Percentiles rank a stretch among this genome's conserved stretches.
Conservation (phyloP, 306 rosid genomes). For the Cajanus cajan region DNA sequence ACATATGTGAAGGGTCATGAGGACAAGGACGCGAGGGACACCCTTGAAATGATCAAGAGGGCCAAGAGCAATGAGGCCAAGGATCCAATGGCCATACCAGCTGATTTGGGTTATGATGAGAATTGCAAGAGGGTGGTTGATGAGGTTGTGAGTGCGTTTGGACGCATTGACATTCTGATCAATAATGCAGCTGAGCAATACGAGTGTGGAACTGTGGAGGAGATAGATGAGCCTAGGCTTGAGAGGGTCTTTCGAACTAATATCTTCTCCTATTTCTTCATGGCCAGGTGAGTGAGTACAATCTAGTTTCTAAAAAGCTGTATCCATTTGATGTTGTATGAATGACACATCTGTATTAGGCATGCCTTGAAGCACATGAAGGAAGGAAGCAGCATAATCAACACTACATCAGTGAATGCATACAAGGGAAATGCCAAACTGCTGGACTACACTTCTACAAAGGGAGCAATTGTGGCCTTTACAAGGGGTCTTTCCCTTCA, state of each 20-base stretch:
- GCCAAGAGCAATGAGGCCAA: constrained; percentile 49
- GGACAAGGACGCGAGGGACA: constrained; percentile 73
- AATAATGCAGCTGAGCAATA: constrained; percentile 89
- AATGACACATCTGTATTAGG: constrained; percentile 30
- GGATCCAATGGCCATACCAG: constrained; percentile 68
- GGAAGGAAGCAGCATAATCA: constrained; percentile 72
- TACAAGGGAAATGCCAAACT: constrained; percentile 57
- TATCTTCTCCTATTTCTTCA: constrained; percentile 69
- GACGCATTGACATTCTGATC: constrained; percentile 62
- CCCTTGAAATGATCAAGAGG: constrained; percentile 45
- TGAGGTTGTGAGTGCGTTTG: constrained; percentile 55
- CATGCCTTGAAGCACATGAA: constrained; percentile 84
- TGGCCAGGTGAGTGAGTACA: constrained; percentile 38
- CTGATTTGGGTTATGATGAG: constrained; percentile 73
- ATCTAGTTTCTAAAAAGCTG: too few species aligned
- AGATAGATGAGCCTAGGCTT: constrained; percentile 72
- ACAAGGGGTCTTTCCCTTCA: constrained; percentile 72
- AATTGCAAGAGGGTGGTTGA: constrained; percentile 70
- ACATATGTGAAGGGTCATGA: constrained; percentile 70
- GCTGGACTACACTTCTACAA: constrained; percentile 66
- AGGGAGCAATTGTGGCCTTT: constrained; percentile 80
- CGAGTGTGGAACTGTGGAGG: constrained; percentile 54
- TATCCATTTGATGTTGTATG: too few species aligned
- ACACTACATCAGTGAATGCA: constrained; percentile 72
- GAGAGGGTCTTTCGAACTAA: constrained; percentile 82